Percentiles rank a stretch among this genome's conserved stretches.
Conservation (phyloP, 306 rosid genomes). For the Myrica gale region DNA sequence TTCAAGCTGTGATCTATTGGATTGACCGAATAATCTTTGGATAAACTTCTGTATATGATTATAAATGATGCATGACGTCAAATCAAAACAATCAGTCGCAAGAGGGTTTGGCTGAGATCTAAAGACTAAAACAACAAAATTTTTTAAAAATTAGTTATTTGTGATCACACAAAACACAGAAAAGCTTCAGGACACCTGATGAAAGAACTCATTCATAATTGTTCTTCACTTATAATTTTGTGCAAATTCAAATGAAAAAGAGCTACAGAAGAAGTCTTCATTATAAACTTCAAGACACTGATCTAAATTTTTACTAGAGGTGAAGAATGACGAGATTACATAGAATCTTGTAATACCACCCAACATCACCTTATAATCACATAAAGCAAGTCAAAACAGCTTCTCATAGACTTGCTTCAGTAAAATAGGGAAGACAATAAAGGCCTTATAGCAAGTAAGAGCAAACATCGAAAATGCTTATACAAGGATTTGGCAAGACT, state of each 20-base stretch:
- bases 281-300: no score
- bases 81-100: slow-evolving; percentile 16
- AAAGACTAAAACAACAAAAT: slow-evolving; percentile 7
- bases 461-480: not conserved
- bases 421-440: not conserved
- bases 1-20: slow-evolving; percentile 39
- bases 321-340: no score
- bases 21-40: slow-evolving; percentile 40
- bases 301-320: no score
- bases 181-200: not conserved
- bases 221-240: not conserved
- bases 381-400: not conserved
- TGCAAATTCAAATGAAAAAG: not conserved
- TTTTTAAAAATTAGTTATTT: not conserved
- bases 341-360: no score
- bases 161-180: not conserved
- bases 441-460: not conserved
- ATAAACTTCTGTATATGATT: slow-evolving; percentile 65
- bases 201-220: not conserved
- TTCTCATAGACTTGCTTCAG: not conserved
- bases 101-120: not conserved
- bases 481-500: not conserved
- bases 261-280: no score
- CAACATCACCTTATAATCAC: not conserved
- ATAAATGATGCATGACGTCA: slow-evolving; percentile 75